Evolutionary conservation across 2,329 filamentous ascomycete species (phyloP).

Genomic region (Mycosphaerella sp.): DNA sequence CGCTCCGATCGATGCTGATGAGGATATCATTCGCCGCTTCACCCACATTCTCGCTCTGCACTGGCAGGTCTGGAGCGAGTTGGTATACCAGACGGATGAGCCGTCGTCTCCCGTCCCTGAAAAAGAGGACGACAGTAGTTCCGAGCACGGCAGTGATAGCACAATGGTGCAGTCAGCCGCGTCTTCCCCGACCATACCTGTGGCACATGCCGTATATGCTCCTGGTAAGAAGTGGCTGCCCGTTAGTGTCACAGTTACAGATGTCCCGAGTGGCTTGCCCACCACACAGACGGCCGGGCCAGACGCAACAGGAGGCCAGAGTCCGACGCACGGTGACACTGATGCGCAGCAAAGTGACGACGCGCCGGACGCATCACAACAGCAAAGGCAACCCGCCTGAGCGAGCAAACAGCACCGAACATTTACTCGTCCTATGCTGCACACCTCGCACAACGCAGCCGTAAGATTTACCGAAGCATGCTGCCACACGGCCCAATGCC

Average conservation of each 20-base stretch:
- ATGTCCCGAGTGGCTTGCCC: constrained; percentile 23
- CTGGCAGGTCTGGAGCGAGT: constrained; percentile 78
- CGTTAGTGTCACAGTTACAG: constrained; percentile 26
- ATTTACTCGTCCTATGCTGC: background rate
- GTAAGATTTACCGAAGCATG: background rate
- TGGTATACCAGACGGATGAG: constrained; percentile 53
- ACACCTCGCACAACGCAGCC: background rate
- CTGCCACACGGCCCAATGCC: background rate
- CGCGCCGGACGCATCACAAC: constrained; percentile 11
- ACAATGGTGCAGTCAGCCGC: constrained; percentile 17
- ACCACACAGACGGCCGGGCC: constrained; percentile 16
- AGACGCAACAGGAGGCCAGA: constrained; percentile 2
- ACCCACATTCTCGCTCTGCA: constrained; percentile 80
- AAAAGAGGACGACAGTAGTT: constrained; percentile 18
- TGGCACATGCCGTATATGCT: constrained; percentile 28
- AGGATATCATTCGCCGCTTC: constrained; percentile 66
- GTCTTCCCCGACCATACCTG: constrained; percentile 25
- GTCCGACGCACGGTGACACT: constrained; percentile 3
- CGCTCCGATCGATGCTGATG: constrained; percentile 26
- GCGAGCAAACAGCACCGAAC: background rate
- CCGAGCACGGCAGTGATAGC: constrained; percentile 20
- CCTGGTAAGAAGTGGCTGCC: constrained; percentile 29
- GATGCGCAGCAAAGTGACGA: constrained; percentile 8
- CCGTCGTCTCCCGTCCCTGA: constrained; percentile 11
- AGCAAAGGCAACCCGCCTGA: constrained; percentile 13